These are phyloP conservation scores for Chimonanthus salicifolius DNA, from an alignment of 164 flowering plant species.

Conservation along the genomic window DNA sequence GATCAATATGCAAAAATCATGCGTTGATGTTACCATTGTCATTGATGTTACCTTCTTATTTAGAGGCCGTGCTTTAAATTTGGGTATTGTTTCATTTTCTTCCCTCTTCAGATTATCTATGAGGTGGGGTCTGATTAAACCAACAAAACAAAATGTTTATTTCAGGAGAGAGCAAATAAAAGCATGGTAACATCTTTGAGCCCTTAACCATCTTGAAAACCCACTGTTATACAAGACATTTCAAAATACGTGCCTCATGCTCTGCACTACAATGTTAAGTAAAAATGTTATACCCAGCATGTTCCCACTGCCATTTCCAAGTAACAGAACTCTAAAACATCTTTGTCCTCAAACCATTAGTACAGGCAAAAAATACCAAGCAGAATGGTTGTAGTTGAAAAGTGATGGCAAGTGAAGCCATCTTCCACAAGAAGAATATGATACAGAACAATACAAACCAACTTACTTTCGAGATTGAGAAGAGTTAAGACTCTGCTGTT, in stretches of 20 bases:
- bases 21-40: not conserved
- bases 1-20: not conserved
- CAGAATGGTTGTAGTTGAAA: too few species aligned
- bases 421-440: too few species aligned
- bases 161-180: not conserved
- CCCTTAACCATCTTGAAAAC: too few species aligned
- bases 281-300: too few species aligned
- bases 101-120: conserved; percentile 34
- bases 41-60: conserved; percentile 60
- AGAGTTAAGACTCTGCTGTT: not conserved
- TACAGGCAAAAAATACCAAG: too few species aligned
- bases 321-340: too few species aligned
- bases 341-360: too few species aligned
- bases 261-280: too few species aligned
- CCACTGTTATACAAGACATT: not conserved
- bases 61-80: conserved; percentile 72
- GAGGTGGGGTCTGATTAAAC: not conserved
- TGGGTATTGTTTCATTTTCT: conserved; percentile 20
- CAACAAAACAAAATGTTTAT: not conserved
- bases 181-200: not conserved
- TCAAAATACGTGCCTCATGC: not conserved
- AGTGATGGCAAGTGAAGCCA: too few species aligned
- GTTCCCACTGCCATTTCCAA: too few species aligned
- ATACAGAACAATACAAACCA: too few species aligned
- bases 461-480: conserved; percentile 3